These are phyloP conservation scores for Phoma sp. DNA, from an alignment of 2,329 filamentous ascomycete species.

Conservation along the genomic window DNA sequence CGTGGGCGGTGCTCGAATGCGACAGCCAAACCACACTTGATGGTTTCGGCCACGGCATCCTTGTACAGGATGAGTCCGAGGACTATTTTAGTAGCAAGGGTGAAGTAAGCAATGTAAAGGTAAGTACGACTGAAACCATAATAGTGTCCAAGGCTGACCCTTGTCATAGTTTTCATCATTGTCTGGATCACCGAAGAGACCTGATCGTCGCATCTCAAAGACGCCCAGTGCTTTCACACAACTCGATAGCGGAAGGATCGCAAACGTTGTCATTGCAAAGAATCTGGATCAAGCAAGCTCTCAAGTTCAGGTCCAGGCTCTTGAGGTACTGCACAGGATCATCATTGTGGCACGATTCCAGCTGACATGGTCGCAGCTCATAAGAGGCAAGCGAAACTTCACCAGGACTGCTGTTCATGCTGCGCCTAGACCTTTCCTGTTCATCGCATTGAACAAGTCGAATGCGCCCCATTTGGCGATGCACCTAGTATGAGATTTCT, in stretches of 20 bases:
- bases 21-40: slow-evolving; percentile 76
- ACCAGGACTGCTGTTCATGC: slow-evolving; percentile 75
- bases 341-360: not conserved
- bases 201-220: slow-evolving; percentile 40
- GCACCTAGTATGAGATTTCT: slow-evolving; percentile 48
- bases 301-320: slow-evolving; percentile 80
- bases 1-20: slow-evolving; percentile 74
- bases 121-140: too few relatives aligned
- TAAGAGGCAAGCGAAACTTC: slow-evolving; percentile 79
- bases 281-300: slow-evolving; percentile 77
- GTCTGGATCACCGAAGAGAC: slow-evolving; percentile 25
- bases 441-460: slow-evolving; percentile 73
- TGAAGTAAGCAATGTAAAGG: slow-evolving; percentile 1
- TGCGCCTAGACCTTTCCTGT: slow-evolving; percentile 78
- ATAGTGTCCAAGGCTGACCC: slow-evolving; percentile 11
- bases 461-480: slow-evolving; percentile 45
- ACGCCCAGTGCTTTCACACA: slow-evolving; percentile 39
- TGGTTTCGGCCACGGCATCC: slow-evolving; percentile 76
- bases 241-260: slow-evolving; percentile 65
- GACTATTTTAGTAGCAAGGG: slow-evolving; percentile 30
- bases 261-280: slow-evolving; percentile 82
- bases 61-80: slow-evolving; percentile 51
- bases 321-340: slow-evolving; percentile 55
- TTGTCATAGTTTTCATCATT: slow-evolving; percentile 21
- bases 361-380: slow-evolving; percentile 62